These are phyloP conservation scores for Umbelopsis vinacea DNA, from an alignment of 192 early-diverging fungal genomes.

Conservation along the genomic window DNA sequence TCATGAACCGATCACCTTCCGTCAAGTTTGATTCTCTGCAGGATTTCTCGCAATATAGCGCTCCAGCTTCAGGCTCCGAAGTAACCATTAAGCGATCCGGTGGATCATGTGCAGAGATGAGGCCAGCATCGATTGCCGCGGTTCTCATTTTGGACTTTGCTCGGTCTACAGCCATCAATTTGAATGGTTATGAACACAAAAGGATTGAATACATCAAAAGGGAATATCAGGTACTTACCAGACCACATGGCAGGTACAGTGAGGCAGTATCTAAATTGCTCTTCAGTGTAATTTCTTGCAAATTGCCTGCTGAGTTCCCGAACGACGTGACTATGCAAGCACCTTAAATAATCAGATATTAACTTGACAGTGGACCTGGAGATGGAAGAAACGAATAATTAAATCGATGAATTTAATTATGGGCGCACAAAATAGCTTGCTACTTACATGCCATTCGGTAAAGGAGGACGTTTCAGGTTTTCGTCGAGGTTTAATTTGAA, in stretches of 20 bases:
- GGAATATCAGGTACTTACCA: conserved; percentile 24
- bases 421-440: not conserved
- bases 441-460: conserved; percentile 35
- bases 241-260: conserved; percentile 62
- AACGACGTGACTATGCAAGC: conserved; percentile 44
- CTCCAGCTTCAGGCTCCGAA: conserved; percentile 52
- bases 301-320: conserved; percentile 46
- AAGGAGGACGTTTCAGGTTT: conserved; percentile 30
- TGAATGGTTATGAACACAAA: not conserved
- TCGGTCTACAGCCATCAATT: conserved; percentile 13
- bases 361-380: conserved; percentile 33
- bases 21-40: conserved; percentile 48
- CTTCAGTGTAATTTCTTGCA: conserved; percentile 42
- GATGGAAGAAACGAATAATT: not conserved
- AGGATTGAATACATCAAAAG: not conserved
- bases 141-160: conserved; percentile 51
- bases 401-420: not conserved
- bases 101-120: conserved; percentile 41
- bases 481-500: conserved; percentile 49
- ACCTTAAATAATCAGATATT: conserved; percentile 47
- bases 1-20: conserved; percentile 48
- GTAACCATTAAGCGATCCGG: conserved; percentile 47
- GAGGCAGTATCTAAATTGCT: conserved; percentile 50
- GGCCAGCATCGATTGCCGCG: conserved; percentile 44
- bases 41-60: conserved; percentile 50